These are phyloP conservation scores for Beverwykella pulmonaria DNA, from an alignment of 495 filamentous ascomycete genomes.

Conservation along the genomic window DNA sequence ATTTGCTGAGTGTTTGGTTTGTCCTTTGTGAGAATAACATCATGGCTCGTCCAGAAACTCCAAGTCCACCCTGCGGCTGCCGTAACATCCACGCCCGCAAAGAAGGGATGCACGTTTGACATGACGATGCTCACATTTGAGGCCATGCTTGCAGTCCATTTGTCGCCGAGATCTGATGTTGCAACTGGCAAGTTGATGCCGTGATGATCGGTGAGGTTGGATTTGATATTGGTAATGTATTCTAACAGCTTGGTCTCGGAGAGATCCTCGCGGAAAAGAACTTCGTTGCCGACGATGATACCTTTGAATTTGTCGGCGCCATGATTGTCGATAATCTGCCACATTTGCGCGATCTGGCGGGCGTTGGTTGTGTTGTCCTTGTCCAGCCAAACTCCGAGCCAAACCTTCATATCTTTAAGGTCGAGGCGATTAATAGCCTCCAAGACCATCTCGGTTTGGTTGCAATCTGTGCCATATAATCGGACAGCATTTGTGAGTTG, in stretches of 20 bases:
- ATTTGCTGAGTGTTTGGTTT: slow-evolving; percentile 62
- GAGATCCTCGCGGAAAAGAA: slow-evolving; percentile 78
- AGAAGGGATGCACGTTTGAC: slow-evolving; percentile 98
- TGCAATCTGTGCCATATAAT: slow-evolving; percentile 96
- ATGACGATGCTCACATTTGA: slow-evolving; percentile 79
- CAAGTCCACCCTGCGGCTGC: slow-evolving; percentile 80
- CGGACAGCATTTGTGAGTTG: slow-evolving; percentile 89
- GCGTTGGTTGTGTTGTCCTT: slow-evolving; percentile 79
- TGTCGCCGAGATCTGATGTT: slow-evolving; percentile 86
- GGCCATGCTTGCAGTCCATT: slow-evolving; percentile 75
- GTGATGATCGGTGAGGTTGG: slow-evolving; percentile 67
- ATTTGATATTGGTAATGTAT: slow-evolving; percentile 55
- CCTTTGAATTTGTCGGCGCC: slow-evolving; percentile 72
- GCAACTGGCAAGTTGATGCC: slow-evolving; percentile 75
- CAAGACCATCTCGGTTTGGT: slow-evolving; percentile 93
- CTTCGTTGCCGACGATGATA: slow-evolving; percentile 92
- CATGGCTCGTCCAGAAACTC: slow-evolving; percentile 71
- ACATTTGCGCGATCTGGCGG: slow-evolving; percentile 80
- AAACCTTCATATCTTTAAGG: slow-evolving; percentile 81
- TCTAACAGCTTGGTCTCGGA: slow-evolving; percentile 59
- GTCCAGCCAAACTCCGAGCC: slow-evolving; percentile 95
- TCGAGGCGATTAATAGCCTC: slow-evolving; percentile 75
- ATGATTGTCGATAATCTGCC: slow-evolving; percentile 72
- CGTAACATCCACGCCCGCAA: slow-evolving; percentile 72
- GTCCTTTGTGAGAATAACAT: slow-evolving; percentile 60